Conservation (phyloP, 2,329 filamentous ascomycete genomes). For the Leptographium lundbergii region DNA sequence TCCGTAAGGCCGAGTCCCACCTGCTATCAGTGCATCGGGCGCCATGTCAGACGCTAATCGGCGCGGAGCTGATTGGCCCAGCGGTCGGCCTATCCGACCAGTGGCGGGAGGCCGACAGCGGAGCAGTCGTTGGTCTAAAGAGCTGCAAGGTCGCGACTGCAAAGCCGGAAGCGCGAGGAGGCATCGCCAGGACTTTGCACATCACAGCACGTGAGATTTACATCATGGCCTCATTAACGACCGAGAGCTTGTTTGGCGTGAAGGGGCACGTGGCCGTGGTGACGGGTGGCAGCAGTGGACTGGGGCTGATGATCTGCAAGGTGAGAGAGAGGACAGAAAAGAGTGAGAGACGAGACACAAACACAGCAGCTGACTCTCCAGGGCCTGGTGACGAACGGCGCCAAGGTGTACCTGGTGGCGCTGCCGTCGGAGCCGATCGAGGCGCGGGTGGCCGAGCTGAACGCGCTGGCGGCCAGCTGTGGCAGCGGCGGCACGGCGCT, state of each 20-base stretch:
- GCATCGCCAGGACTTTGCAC: neutral
- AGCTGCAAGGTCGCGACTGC: neutral
- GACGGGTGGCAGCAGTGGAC: constrained; percentile 19
- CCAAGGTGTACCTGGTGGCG: constrained; percentile 59
- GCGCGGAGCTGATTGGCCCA: neutral
- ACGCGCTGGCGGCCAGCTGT: constrained; percentile 34
- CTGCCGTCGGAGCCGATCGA: constrained; percentile 49
- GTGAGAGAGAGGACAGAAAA: neutral
- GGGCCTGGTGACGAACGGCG: constrained; percentile 44
- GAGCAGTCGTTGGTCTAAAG: neutral
- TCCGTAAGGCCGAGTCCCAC: neutral
- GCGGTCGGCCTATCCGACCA: neutral
- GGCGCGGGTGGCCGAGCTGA: constrained; percentile 45
- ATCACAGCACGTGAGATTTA: neutral
- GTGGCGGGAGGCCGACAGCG: neutral
- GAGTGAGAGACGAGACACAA: constrained; percentile 1
- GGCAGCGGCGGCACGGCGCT: constrained; percentile 15
- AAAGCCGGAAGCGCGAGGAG: neutral
- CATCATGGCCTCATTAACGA: constrained; percentile 2
- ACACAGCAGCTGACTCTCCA: constrained; percentile 12
- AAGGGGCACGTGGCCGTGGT: constrained; percentile 21
- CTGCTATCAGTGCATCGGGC: too few relatives aligned
- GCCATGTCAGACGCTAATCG: neutral
- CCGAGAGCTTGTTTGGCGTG: constrained; percentile 10
- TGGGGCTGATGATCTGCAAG: constrained; percentile 19